Percentiles rank a stretch among this genome's conserved stretches.
These are phyloP conservation scores for Oldenlandia corymbosa DNA, from an alignment of 257 asterid genomes.

Conservation along the genomic window DNA sequence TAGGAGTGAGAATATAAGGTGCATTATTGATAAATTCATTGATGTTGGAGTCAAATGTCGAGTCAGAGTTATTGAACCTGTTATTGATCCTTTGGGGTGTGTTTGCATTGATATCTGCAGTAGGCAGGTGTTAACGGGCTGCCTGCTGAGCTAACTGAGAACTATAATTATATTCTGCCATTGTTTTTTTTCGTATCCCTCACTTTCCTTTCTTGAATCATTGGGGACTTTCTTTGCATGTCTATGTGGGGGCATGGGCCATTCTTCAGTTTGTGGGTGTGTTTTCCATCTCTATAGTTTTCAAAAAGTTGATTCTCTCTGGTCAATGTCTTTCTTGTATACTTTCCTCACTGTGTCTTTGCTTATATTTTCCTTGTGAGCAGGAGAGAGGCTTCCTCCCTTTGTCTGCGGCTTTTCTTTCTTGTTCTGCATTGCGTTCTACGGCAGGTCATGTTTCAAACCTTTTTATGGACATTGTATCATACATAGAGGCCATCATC, in stretches of 20 bases:
- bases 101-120: not conserved
- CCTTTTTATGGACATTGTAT: constrained; percentile 56
- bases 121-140: not conserved
- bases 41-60: too few species aligned
- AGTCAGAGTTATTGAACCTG: not conserved
- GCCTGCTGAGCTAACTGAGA: not conserved
- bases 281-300: too few species aligned
- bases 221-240: too few species aligned
- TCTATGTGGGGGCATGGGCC: too few species aligned
- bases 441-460: constrained; percentile 54
- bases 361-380: constrained; percentile 23
- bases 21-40: constrained; percentile 4
- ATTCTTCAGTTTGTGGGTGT: not conserved
- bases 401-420: constrained; percentile 86
- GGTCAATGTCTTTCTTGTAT: too few species aligned
- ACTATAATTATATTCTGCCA: not conserved
- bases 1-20: not conserved
- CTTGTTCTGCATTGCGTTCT: constrained; percentile 63
- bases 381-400: constrained; percentile 99
- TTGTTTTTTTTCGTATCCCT: not conserved
- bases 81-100: not conserved
- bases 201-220: not conserved
- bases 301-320: not conserved
- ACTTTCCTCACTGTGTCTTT: constrained; percentile 11
- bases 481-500: constrained; percentile 64